Conservation (phyloP, 2,329 filamentous ascomycete genomes). For the Exophiala aquamarina region DNA sequence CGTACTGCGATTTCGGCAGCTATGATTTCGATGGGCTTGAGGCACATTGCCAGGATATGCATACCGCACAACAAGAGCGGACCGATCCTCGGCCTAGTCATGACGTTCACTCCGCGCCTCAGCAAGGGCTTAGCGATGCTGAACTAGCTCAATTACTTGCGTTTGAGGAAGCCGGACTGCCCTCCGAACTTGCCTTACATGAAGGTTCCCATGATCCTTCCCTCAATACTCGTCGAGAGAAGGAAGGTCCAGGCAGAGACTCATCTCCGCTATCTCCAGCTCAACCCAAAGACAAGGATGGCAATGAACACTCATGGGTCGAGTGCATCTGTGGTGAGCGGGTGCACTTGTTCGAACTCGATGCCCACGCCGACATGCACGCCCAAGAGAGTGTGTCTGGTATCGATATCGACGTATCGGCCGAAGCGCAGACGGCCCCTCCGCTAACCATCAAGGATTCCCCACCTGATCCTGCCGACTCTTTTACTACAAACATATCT, state of each 20-base stretch:
- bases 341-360: slow-evolving; percentile 53
- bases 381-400: slow-evolving; percentile 48
- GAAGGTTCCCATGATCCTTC: slow-evolving; percentile 19
- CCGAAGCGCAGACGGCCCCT: slow-evolving; percentile 22
- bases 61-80: slow-evolving; percentile 7
- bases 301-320: slow-evolving; percentile 16
- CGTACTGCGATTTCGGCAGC: slow-evolving; percentile 14
- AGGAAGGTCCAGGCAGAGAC: slow-evolving; percentile 9
- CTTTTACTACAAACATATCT: slow-evolving; percentile 25
- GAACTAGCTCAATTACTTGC: slow-evolving; percentile 25
- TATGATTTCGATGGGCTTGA: slow-evolving; percentile 19
- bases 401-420: slow-evolving; percentile 39
- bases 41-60: slow-evolving; percentile 13
- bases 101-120: neutral
- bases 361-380: slow-evolving; percentile 62
- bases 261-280: neutral
- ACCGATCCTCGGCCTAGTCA: neutral
- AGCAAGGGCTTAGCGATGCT: slow-evolving; percentile 14
- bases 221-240: neutral
- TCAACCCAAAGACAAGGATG: neutral
- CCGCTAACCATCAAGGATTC: slow-evolving; percentile 10
- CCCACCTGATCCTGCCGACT: slow-evolving; percentile 17
- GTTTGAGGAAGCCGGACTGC: slow-evolving; percentile 26
- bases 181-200: slow-evolving; percentile 21
- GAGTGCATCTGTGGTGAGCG: slow-evolving; percentile 54